Percentiles rank a stretch among this genome's conserved stretches.
Evolutionary conservation across 2,329 filamentous ascomycete species (phyloP).

Genomic region (Botrytis pseudocinerea): DNA sequence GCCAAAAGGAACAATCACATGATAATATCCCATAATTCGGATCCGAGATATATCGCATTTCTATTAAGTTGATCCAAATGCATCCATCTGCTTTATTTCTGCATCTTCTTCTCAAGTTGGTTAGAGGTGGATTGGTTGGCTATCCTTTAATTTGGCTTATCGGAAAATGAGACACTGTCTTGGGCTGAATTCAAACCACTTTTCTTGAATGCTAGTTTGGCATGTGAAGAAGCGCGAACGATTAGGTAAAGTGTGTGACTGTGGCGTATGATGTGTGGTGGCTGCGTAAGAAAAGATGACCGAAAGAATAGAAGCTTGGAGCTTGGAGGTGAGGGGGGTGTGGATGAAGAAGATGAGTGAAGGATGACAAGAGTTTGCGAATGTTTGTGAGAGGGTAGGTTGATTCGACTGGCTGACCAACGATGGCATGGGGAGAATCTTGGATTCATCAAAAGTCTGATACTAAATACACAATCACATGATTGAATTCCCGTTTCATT

Average conservation of each 20-base stretch:
- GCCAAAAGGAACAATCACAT: neutral
- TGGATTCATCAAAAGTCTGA: neutral
- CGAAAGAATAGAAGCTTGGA: too few relatives aligned
- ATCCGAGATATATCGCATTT: constrained; percentile 3
- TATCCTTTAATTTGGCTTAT: neutral
- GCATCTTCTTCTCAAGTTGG: neutral
- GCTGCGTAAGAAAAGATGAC: neutral
- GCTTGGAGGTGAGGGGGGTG: neutral
- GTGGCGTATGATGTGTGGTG: constrained; percentile 10
- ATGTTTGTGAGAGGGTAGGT: constrained; percentile 7
- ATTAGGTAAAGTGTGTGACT: constrained; percentile 5
- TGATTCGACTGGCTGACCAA: neutral
- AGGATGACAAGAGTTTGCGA: neutral
- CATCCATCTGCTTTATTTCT: neutral
- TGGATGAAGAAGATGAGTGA: neutral
- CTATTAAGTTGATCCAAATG: neutral
- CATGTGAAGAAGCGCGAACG: neutral
- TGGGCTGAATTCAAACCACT: neutral
- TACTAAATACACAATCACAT: neutral
- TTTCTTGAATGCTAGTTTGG: neutral
- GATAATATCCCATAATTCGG: neutral
- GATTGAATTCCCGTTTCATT: neutral
- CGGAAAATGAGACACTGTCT: constrained; percentile 2
- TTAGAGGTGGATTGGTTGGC: neutral
- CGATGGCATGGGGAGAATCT: neutral